These are phyloP conservation scores for Termitomyces sp. DNA, from an alignment of 768 basidiomycete genomes.

Conservation along the genomic window DNA sequence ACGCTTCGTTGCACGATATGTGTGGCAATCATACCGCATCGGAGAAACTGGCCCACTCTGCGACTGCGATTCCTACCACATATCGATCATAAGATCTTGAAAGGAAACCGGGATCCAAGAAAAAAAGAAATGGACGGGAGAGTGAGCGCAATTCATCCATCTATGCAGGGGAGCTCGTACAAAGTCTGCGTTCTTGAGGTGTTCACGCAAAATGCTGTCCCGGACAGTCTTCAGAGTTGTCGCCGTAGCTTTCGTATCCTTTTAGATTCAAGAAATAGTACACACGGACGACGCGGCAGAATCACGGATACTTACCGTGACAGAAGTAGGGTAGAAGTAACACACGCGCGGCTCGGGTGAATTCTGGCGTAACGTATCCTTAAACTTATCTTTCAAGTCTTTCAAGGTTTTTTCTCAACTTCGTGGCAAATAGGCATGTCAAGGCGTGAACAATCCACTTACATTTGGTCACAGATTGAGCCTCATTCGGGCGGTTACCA, in stretches of 20 bases:
- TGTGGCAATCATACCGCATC: neutral
- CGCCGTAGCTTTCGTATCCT: slow-evolving; percentile 56
- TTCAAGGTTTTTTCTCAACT: slow-evolving; percentile 16
- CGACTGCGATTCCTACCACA: neutral
- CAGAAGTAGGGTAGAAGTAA: slow-evolving; percentile 57
- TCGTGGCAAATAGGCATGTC: neutral
- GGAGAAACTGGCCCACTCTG: neutral
- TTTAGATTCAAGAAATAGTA: too few species aligned
- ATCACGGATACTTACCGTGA: slow-evolving; percentile 32
- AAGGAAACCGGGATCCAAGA: neutral
- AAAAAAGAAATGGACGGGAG: neutral
- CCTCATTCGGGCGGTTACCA: slow-evolving; percentile 58
- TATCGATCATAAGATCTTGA: neutral
- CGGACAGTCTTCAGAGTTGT: slow-evolving; percentile 47
- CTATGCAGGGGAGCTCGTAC: slow-evolving; percentile 5
- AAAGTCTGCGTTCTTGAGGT: slow-evolving; percentile 40
- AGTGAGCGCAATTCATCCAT: neutral
- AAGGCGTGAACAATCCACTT: slow-evolving; percentile 16
- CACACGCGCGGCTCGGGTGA: slow-evolving; percentile 45
- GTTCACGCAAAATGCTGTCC: slow-evolving; percentile 48
- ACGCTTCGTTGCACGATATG: neutral
- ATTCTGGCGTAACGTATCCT: slow-evolving; percentile 44
- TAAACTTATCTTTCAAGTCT: slow-evolving; percentile 40
- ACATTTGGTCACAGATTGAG: slow-evolving; percentile 51
- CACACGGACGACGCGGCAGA: neutral